Evolutionary conservation across 169 alveolate genomes (phyloP).

Genomic region (Plasmodium sp.): DNA sequence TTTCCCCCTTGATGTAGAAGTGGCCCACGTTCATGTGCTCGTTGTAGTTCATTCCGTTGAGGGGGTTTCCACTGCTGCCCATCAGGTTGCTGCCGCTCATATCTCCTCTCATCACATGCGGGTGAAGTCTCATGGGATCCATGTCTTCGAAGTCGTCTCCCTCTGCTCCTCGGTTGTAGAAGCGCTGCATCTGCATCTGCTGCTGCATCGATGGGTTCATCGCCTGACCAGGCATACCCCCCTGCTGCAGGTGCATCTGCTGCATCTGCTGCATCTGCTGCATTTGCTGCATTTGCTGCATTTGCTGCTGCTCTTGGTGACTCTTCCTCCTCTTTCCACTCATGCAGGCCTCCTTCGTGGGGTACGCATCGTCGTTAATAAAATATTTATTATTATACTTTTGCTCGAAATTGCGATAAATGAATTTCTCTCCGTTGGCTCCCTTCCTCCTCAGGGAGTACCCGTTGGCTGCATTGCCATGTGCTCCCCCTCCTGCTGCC

Average conservation of each 20-base stretch:
- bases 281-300: neutral
- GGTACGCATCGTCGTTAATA: neutral
- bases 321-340: neutral
- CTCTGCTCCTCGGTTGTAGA: neutral
- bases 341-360: neutral
- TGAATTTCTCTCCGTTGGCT: neutral
- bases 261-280: neutral
- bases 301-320: neutral
- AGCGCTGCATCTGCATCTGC: neutral
- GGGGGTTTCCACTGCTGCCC: neutral
- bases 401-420: neutral
- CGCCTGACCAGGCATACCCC: neutral
- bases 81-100: neutral
- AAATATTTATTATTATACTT: neutral
- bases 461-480: neutral
- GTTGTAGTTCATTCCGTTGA: neutral
- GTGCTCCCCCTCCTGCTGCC: neutral
- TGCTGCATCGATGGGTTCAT: neutral
- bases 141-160: neutral
- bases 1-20: neutral
- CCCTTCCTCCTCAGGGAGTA: constrained; percentile 1
- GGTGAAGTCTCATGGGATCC: neutral
- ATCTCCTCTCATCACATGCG: neutral
- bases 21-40: neutral
- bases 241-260: neutral